These are phyloP conservation scores for Lentinus brumalis DNA, from an alignment of 768 basidiomycete species.

Conservation along the genomic window DNA sequence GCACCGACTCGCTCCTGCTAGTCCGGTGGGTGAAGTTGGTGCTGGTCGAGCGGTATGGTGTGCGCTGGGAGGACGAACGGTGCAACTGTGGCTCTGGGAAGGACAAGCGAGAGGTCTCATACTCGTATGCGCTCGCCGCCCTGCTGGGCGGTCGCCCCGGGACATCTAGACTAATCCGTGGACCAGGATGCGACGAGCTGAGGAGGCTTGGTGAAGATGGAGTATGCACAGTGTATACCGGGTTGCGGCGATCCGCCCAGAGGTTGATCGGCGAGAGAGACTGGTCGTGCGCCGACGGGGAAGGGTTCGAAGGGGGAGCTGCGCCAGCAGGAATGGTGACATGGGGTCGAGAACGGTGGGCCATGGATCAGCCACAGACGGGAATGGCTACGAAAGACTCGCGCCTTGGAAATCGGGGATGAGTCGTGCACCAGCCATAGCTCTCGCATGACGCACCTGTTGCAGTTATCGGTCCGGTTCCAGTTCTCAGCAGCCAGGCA, in stretches of 20 bases:
- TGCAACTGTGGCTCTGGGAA: conserved; percentile 33
- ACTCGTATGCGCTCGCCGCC: conserved; percentile 41
- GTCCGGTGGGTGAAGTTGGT: conserved; percentile 23
- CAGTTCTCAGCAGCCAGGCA: background rate
- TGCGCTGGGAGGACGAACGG: conserved; percentile 28
- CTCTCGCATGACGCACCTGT: conserved; percentile 14
- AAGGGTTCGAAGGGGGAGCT: conserved; percentile 34
- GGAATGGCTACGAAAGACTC: conserved; percentile 9
- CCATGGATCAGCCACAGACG: conserved; percentile 22
- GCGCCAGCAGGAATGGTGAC: conserved; percentile 41
- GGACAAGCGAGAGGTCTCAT: conserved; percentile 19
- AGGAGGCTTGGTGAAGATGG: conserved; percentile 20
- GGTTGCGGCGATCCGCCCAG: conserved; percentile 33
- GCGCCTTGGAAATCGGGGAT: background rate
- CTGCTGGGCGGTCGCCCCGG: conserved; percentile 37
- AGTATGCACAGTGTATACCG: conserved; percentile 9
- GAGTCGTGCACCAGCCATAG: background rate
- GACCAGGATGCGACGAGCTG: conserved; percentile 9
- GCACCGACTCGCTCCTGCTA: conserved; percentile 27
- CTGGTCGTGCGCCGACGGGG: conserved; percentile 32
- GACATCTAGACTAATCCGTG: conserved; percentile 26
- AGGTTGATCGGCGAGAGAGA: conserved; percentile 36
- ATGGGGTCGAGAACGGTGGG: conserved; percentile 28
- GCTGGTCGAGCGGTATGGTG: conserved; percentile 15
- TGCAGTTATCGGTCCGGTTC: conserved; percentile 13